These are phyloP conservation scores for Amauroascus niger DNA, from an alignment of 2,329 filamentous ascomycete genomes.

Conservation along the genomic window DNA sequence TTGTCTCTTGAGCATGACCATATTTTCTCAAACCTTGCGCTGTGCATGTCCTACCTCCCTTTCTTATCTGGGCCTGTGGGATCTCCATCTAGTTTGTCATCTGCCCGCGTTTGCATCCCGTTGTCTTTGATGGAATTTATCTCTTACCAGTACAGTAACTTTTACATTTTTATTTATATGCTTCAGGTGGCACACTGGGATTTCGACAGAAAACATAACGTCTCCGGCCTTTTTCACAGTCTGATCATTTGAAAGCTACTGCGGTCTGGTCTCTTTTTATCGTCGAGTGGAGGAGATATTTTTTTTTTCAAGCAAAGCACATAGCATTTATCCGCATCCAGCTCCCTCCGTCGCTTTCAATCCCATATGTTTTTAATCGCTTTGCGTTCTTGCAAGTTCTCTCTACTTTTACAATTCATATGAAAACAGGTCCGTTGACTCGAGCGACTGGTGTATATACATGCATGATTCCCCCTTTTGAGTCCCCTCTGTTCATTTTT, in stretches of 20 bases:
- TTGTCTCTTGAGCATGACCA: not conserved
- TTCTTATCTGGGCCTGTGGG: not conserved
- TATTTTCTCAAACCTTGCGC: not conserved
- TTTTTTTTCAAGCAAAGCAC: slow-evolving; percentile 1
- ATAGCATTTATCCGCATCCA: not conserved
- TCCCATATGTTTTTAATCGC: slow-evolving; percentile 5
- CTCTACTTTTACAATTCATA: not conserved
- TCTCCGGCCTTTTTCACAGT: slow-evolving; percentile 2
- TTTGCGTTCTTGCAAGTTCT: not conserved
- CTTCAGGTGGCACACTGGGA: not conserved
- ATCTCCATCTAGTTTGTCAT: not conserved
- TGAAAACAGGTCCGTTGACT: not conserved
- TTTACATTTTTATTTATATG: not conserved
- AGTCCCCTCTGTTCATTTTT: no score
- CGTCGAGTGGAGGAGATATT: not conserved
- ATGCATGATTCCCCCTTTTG: slow-evolving; percentile 1
- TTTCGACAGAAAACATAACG: slow-evolving; percentile 14
- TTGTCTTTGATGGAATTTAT: not conserved
- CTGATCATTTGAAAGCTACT: not conserved
- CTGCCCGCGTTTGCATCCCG: not conserved
- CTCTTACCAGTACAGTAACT: not conserved
- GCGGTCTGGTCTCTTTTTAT: not conserved
- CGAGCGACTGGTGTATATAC: not conserved
- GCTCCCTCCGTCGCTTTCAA: not conserved
- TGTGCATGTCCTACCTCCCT: slow-evolving; percentile 4